Evolutionary conservation across 305 asterid genomes (phyloP).

Genomic region (Solanum hybrid): DNA sequence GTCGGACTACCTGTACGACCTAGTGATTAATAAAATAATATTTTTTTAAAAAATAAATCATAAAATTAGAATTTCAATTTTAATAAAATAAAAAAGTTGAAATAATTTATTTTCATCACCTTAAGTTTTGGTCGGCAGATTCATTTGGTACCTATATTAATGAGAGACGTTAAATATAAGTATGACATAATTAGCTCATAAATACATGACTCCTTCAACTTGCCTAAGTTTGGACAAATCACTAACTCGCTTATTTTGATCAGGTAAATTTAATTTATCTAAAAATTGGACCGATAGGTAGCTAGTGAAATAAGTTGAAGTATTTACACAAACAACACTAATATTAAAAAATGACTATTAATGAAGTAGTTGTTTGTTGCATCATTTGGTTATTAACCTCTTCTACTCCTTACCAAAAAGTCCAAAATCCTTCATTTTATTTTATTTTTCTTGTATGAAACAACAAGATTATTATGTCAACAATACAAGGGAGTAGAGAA

Average conservation of each 20-base stretch:
- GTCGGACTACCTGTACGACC: rapidly evolving
- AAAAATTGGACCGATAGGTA: neutral
- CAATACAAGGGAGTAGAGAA: slow-evolving; percentile 32
- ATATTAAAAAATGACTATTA: neutral
- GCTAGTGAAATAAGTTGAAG: neutral
- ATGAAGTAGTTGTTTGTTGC: neutral
- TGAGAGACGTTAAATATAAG: neutral
- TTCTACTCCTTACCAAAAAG: neutral
- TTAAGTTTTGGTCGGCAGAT: neutral
- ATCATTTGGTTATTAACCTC: neutral
- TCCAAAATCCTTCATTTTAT: neutral
- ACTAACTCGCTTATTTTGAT: neutral
- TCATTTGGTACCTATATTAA: neutral
- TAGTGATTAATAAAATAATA: neutral
- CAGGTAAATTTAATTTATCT: neutral
- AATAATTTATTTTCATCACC: neutral
- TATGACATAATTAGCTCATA: neutral
- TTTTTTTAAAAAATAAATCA: no score
- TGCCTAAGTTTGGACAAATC: neutral
- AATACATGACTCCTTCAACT: neutral
- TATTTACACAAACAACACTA: neutral
- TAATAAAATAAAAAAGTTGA: neutral
- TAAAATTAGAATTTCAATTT: no score
- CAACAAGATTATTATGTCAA: slow-evolving; percentile 51
- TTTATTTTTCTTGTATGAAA: neutral